A percentile compares a stretch with the other conserved stretches of the same genome.
These are phyloP conservation scores for Biscutella laevigata DNA, from an alignment of 441 rosid species.

Conservation along the genomic window DNA sequence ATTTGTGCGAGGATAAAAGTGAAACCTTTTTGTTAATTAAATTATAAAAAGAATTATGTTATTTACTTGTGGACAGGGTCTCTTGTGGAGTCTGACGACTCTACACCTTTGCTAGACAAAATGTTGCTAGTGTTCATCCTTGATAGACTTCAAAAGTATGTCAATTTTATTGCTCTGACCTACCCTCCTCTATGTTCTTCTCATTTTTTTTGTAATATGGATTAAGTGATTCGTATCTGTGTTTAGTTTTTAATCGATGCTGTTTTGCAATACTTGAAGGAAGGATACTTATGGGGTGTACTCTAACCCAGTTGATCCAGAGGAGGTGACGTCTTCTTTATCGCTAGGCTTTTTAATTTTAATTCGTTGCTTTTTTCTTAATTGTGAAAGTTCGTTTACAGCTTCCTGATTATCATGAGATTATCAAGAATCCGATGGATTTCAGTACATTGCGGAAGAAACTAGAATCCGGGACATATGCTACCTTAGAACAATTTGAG, in stretches of 20 bases:
- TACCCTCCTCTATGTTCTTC: constrained; percentile 3
- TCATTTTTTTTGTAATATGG: neutral
- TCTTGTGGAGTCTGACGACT: constrained; percentile 59
- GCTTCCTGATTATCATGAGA: constrained; percentile 52
- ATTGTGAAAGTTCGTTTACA: constrained; percentile 18
- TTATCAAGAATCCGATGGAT: constrained; percentile 48
- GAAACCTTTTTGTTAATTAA: constrained; percentile 19
- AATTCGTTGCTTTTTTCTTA: neutral
- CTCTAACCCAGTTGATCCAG: constrained; percentile 87
- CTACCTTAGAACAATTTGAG: constrained; percentile 43
- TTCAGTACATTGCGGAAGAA: constrained; percentile 44
- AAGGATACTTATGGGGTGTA: constrained; percentile 91
- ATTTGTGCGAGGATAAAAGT: constrained; percentile 20
- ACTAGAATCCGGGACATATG: constrained; percentile 31
- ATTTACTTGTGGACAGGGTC: constrained; percentile 53
- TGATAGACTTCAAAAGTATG: constrained; percentile 94
- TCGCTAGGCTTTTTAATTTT: neutral
- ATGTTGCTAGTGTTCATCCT: constrained; percentile 80
- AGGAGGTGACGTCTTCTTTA: constrained; percentile 45
- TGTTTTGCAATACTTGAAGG: constrained; percentile 37
- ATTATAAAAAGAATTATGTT: constrained; percentile 10
- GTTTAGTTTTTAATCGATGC: constrained; percentile 19
- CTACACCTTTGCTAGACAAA: constrained; percentile 83
- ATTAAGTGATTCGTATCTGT: neutral
- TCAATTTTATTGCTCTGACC: constrained; percentile 16